Evolutionary conservation across 805 yeast genomes (phyloP).

Genomic region (Teunomyces gatunensis): DNA sequence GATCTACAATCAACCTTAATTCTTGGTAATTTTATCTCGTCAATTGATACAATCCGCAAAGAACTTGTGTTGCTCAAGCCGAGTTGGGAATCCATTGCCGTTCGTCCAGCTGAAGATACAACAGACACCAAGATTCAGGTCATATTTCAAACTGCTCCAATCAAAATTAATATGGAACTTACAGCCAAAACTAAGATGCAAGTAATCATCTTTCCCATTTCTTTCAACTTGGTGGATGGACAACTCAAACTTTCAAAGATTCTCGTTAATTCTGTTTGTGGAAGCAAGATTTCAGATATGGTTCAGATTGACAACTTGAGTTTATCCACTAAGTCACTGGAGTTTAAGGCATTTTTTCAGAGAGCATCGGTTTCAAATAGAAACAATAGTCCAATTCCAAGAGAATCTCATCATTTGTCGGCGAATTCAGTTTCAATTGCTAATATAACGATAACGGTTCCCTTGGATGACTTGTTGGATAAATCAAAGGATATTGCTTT

Average conservation of each 20-base stretch:
- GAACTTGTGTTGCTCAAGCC: constrained; percentile 14
- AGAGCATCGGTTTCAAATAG: constrained; percentile 9
- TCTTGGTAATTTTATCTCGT: constrained; percentile 24
- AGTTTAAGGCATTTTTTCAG: constrained; percentile 22
- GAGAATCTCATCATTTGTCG: constrained; percentile 17
- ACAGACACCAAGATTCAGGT: constrained; percentile 16
- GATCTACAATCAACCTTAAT: constrained; percentile 22
- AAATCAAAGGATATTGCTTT: background rate
- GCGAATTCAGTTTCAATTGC: constrained; percentile 13
- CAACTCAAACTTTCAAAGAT: constrained; percentile 34
- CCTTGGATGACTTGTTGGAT: constrained; percentile 8
- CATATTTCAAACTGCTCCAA: constrained; percentile 40
- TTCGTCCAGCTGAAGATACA: background rate
- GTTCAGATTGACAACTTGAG: constrained; percentile 24
- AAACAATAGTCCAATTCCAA: constrained; percentile 15
- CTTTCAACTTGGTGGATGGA: constrained; percentile 35
- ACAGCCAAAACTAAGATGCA: constrained; percentile 17
- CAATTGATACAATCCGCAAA: constrained; percentile 21
- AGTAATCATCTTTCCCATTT: constrained; percentile 41
- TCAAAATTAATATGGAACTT: constrained; percentile 23
- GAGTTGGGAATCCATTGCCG: background rate
- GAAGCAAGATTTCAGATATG: constrained; percentile 11
- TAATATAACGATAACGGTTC: constrained; percentile 12
- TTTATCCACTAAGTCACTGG: constrained; percentile 21
- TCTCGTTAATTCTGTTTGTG: constrained; percentile 13